Conservation (phyloP, 148 eudicot species). For the Agrostemma githago region DNA sequence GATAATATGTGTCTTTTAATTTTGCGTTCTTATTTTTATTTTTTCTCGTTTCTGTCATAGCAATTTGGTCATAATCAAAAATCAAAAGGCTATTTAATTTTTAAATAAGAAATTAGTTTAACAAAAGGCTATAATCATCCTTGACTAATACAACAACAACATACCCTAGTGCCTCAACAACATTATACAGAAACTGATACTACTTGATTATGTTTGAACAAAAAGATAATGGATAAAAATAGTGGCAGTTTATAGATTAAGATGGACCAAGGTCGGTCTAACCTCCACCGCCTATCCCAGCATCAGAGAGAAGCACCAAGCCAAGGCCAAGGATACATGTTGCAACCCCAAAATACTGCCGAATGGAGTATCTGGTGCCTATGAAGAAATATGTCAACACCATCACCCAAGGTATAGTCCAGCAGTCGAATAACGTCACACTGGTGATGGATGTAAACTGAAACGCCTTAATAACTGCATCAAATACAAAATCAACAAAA, state of each 20-base stretch:
- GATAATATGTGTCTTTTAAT: too few species aligned
- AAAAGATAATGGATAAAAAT: neutral
- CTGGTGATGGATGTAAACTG: conserved; percentile 84
- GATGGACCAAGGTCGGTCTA: conserved; percentile 15
- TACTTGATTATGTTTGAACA: too few species aligned
- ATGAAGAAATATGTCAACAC: conserved; percentile 68
- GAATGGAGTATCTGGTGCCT: conserved; percentile 59
- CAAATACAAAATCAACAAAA: neutral
- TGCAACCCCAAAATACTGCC: conserved; percentile 77
- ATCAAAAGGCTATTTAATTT: too few species aligned
- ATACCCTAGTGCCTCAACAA: too few species aligned
- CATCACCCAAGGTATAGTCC: conserved; percentile 86
- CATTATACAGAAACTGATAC: too few species aligned
- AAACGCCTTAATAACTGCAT: conserved; percentile 76
- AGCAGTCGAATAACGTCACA: conserved; percentile 80
- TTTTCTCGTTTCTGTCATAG: too few species aligned
- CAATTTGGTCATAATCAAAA: too few species aligned
- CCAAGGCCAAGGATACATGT: conserved; percentile 66
- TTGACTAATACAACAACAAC: too few species aligned
- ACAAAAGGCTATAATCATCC: too few species aligned
- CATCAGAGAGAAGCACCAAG: conserved; percentile 72
- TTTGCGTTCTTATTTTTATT: too few species aligned
- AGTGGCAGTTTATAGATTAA: neutral
- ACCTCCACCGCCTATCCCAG: conserved; percentile 76
- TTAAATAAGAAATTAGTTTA: too few species aligned